Evolutionary conservation across 1,139 yeast genomes (phyloP).

Genomic region (Suhomyces terraborum): DNA sequence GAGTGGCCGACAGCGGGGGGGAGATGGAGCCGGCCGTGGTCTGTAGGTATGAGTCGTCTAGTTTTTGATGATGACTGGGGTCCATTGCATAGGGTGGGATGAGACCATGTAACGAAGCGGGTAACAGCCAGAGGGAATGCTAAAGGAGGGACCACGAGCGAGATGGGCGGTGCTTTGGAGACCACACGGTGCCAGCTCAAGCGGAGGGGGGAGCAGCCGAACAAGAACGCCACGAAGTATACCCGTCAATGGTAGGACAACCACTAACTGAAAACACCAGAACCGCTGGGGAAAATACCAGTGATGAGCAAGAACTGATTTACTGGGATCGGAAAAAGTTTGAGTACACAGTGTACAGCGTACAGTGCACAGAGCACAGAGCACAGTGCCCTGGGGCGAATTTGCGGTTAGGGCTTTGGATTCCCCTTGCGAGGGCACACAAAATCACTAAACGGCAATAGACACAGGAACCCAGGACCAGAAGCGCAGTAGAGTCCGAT

Average conservation of each 20-base stretch:
- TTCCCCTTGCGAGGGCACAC: not conserved
- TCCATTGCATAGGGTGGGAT: conserved; percentile 7
- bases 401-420: conserved; percentile 8
- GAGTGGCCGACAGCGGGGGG: conserved; percentile 7
- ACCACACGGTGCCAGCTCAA: not conserved
- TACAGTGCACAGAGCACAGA: too few species aligned
- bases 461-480: too few species aligned
- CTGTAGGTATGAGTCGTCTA: conserved; percentile 15
- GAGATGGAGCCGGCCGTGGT: conserved; percentile 3
- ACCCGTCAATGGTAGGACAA: not conserved
- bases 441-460: too few species aligned
- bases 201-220: not conserved
- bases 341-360: conserved; percentile 5
- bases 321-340: conserved; percentile 9
- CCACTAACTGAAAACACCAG: conserved; percentile 1
- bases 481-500: too few species aligned
- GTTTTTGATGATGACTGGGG: conserved; percentile 15
- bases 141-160: not conserved
- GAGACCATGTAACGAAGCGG: conserved; percentile 2
- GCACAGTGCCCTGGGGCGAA: conserved; percentile 5
- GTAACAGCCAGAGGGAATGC: too few species aligned
- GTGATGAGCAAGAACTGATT: conserved; percentile 12
- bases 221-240: not conserved
- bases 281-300: conserved; percentile 2
- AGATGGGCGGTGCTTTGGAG: not conserved